These are phyloP conservation scores for Paramarasmius palmivorus DNA, from an alignment of 1,284 basidiomycete genomes.

Conservation along the genomic window DNA sequence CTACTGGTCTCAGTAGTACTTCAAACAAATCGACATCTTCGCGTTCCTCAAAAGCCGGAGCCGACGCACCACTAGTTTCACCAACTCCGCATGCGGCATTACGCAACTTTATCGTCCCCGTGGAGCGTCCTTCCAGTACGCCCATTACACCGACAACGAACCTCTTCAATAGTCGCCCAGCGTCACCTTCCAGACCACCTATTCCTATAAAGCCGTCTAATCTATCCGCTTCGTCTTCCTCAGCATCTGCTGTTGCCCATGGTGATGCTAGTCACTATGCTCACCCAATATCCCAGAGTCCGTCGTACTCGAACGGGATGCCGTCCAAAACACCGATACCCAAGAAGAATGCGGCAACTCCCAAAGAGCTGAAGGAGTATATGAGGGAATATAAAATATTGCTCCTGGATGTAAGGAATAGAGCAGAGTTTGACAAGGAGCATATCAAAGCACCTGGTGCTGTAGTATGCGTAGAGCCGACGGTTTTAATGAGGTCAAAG, in stretches of 20 bases:
- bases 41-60: constrained; percentile 26
- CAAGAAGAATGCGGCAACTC: constrained; percentile 56
- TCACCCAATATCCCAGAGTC: constrained; percentile 5
- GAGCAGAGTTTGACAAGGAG: constrained; percentile 75
- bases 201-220: constrained; percentile 48
- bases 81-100: constrained; percentile 12
- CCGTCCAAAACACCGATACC: constrained; percentile 6
- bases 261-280: background rate
- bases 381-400: constrained; percentile 69
- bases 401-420: constrained; percentile 80
- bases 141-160: constrained; percentile 62
- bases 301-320: constrained; percentile 2
- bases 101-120: constrained; percentile 32
- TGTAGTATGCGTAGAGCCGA: constrained; percentile 86
- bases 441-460: constrained; percentile 58
- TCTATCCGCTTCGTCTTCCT: constrained; percentile 32
- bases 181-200: constrained; percentile 40
- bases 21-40: constrained; percentile 26
- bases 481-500: constrained; percentile 69
- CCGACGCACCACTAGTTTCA: constrained; percentile 18
- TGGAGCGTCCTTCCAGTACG: constrained; percentile 74
- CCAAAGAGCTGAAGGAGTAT: constrained; percentile 64
- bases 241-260: constrained; percentile 18
- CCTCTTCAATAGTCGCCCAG: constrained; percentile 58
- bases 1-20: constrained; percentile 34